Base-by-base conservation (phyloP, 2,329 filamentous ascomycete genomes). In the Calonectria pseudoturangicola region DNA sequence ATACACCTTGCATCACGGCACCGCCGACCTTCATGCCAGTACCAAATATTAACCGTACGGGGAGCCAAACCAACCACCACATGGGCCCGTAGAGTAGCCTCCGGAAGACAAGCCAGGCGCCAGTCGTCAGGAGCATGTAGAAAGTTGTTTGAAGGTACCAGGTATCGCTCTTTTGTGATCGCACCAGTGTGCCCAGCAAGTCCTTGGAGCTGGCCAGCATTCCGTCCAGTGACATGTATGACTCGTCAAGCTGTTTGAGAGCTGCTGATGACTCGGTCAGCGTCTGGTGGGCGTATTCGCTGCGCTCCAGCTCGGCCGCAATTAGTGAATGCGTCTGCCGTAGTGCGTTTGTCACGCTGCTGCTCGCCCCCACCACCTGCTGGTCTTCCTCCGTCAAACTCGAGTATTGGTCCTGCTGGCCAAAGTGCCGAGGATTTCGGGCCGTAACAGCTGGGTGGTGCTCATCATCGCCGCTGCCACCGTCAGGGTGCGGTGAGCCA, bases 101-200 rank as follows among this genome's bases (percentile, higher is more conserved):
- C 33, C 97, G 88, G 81, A 97, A 98, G 8, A 98, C 82, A 9
- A 99, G 89, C 97, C 97, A 99, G 36, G 87, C 88, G 50, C 96
- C 92, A 1, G 95, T 98, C 7, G 86, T 90, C 27, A 93, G 81
- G 18, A 98, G 89, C 78, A 98, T 89, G 82, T 96, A 97, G 76
- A 98, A 92, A 2, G 96, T 92, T 45, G 94, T 97, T 84, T 97
- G 94, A 41, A 99, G 90, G 82, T 99, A 99, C 97, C 97, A 99
- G 2, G 96, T 98, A 82, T 99, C 97, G 76, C 93, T 97, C 88
- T 99, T 99, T 82, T 97, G 95, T 75, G 94, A 97, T 73, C 92
- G 91, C 58, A 98, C 86, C 56, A 99, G 87, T 21, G 94, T 95
- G 8, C 92, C 91, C 9, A 98, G 90, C 21, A 99, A 87, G 68